Conservation (phyloP, 768 basidiomycete genomes). For the Mycena alexandri region DNA sequence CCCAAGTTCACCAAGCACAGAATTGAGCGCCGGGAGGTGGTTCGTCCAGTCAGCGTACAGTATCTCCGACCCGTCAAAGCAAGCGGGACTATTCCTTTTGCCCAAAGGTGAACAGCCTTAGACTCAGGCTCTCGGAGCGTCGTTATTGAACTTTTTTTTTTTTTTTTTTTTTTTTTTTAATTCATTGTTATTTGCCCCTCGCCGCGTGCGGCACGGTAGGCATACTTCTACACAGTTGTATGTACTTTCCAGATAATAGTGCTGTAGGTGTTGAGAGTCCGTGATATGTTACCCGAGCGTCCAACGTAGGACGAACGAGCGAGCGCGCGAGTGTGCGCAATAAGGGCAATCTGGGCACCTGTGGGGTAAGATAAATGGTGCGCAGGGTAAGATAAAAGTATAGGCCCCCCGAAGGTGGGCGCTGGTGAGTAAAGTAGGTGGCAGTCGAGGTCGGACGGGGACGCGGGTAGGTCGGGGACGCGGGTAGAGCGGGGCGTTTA, state of each 20-base stretch:
- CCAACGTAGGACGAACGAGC: neutral
- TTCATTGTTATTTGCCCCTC: constrained; percentile 13
- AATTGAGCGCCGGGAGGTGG: too few relatives aligned
- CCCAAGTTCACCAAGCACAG: too few relatives aligned
- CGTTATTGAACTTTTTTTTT: too few relatives aligned
- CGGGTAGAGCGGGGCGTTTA: neutral
- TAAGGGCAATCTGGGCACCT: neutral
- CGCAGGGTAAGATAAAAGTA: neutral
- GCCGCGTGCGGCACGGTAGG: constrained; percentile 1
- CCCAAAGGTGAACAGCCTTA: too few relatives aligned
- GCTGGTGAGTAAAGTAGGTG: neutral
- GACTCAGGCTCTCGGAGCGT: too few relatives aligned
- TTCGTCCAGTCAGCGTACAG: too few relatives aligned
- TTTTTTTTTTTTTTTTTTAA: constrained; percentile 14
- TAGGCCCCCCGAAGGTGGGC: constrained; percentile 11
- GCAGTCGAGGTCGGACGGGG: too few relatives aligned
- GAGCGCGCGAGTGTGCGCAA: neutral
- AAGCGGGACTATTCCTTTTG: too few relatives aligned
- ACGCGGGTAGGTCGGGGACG: neutral
- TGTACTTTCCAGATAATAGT: too few relatives aligned
- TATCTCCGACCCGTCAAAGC: too few relatives aligned
- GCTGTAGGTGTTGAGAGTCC: too few relatives aligned
- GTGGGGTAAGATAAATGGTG: neutral
- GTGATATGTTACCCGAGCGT: neutral
- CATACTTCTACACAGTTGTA: constrained; percentile 5